Conservation (phyloP, 495 filamentous ascomycete species). For the Eremomyces bilateralis region DNA sequence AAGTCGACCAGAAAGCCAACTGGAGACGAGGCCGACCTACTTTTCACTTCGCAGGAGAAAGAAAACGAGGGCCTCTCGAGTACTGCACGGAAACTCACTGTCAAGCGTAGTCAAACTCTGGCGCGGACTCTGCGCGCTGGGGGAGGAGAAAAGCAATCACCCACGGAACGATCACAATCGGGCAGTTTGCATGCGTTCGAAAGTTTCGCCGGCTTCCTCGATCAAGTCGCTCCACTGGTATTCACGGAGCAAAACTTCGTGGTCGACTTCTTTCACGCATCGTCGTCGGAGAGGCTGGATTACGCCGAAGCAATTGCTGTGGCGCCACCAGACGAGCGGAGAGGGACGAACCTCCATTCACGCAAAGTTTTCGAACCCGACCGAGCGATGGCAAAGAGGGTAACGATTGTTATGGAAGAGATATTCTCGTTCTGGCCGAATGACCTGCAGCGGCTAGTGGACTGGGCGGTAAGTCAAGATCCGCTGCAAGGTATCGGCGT, state of each 20-base stretch:
- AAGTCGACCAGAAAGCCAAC: constrained; percentile 53
- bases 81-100: constrained; percentile 74
- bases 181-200: constrained; percentile 55
- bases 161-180: constrained; percentile 38
- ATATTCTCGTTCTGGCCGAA: constrained; percentile 61
- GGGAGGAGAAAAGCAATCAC: constrained; percentile 35
- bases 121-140: constrained; percentile 58
- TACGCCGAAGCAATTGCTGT: constrained; percentile 58
- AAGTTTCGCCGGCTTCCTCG: constrained; percentile 58
- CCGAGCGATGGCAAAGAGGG: constrained; percentile 53
- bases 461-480: constrained; percentile 60
- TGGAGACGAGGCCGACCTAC: constrained; percentile 65
- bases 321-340: constrained; percentile 41
- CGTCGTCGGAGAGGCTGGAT: constrained; percentile 50
- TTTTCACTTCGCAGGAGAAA: constrained; percentile 75
- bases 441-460: constrained; percentile 58
- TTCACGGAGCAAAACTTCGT: constrained; percentile 88
- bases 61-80: constrained; percentile 51
- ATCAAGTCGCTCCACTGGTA: constrained; percentile 57
- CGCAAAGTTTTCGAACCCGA: constrained; percentile 67
- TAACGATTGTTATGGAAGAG: constrained; percentile 68
- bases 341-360: constrained; percentile 42
- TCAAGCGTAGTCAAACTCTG: constrained; percentile 61
- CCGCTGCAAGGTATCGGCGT: constrained; percentile 84
- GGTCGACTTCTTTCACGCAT: constrained; percentile 79